These are phyloP conservation scores for Neofusicoccum sp. DNA, from an alignment of 2,329 filamentous ascomycete species.

Conservation along the genomic window DNA sequence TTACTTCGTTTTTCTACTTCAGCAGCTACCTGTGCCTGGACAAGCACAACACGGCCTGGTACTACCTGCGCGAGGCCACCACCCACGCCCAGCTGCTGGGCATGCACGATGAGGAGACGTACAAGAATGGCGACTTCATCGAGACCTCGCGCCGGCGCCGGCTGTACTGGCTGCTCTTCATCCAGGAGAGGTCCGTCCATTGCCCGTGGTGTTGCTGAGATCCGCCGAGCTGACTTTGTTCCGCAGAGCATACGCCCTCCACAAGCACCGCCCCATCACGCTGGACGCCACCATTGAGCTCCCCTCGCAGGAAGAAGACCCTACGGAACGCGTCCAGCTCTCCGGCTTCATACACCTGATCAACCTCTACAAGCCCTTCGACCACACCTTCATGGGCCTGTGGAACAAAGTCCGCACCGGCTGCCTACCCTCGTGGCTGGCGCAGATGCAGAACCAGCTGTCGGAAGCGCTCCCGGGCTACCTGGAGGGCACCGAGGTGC, in stretches of 20 bases:
- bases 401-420: constrained; percentile 62
- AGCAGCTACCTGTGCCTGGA: constrained; percentile 65
- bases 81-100: constrained; percentile 62
- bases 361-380: constrained; percentile 63
- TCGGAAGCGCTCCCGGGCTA: constrained; percentile 58
- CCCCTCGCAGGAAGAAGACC: constrained; percentile 53
- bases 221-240: constrained; percentile 16
- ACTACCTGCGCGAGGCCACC: constrained; percentile 63
- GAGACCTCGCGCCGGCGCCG: constrained; percentile 59
- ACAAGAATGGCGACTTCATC: constrained; percentile 51
- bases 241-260: constrained; percentile 63
- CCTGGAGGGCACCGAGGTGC: constrained; percentile 63
- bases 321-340: constrained; percentile 58
- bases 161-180: constrained; percentile 65
- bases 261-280: constrained; percentile 65
- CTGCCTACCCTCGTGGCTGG: constrained; percentile 50
- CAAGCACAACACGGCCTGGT: constrained; percentile 64
- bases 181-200: constrained; percentile 57
- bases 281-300: constrained; percentile 61
- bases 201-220: constrained; percentile 18
- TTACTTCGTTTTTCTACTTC: constrained; percentile 65
- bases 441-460: constrained; percentile 54
- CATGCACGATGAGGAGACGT: constrained; percentile 61
- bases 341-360: constrained; percentile 64
- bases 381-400: constrained; percentile 64